Evolutionary conservation across 495 filamentous ascomycete species (phyloP).

Genomic region (Trichoderma asperelloides): DNA sequence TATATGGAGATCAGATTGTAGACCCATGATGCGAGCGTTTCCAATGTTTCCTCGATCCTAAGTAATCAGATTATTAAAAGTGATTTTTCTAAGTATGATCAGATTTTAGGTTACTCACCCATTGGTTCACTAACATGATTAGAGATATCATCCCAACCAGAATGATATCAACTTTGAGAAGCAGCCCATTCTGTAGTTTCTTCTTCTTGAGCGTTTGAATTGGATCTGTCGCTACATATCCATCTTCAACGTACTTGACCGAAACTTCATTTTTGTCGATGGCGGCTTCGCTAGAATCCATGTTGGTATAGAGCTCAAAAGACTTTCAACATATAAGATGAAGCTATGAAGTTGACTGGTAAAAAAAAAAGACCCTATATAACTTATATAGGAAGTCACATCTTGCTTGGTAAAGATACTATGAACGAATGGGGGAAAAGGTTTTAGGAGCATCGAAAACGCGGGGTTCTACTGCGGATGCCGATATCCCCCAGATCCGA

Average conservation of each 20-base stretch:
- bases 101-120: not conserved
- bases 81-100: not conserved
- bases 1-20: not conserved
- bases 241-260: not conserved
- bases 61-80: not conserved
- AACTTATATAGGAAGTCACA: too few relatives aligned
- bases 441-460: too few relatives aligned
- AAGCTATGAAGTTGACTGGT: too few relatives aligned
- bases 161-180: not conserved
- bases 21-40: not conserved
- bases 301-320: not conserved
- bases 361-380: too few relatives aligned
- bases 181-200: not conserved
- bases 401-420: too few relatives aligned
- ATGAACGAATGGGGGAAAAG: too few relatives aligned
- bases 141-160: not conserved
- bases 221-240: not conserved
- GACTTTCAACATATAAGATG: too few relatives aligned
- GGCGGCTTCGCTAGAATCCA: not conserved
- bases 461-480: too few relatives aligned
- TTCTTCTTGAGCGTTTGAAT: not conserved
- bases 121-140: not conserved
- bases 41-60: slow-evolving; percentile 1
- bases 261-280: not conserved
- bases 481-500: too few relatives aligned